These are phyloP conservation scores for Leptomonas pyrrhocoris DNA, from an alignment of 208 protist species.

Conservation along the genomic window DNA sequence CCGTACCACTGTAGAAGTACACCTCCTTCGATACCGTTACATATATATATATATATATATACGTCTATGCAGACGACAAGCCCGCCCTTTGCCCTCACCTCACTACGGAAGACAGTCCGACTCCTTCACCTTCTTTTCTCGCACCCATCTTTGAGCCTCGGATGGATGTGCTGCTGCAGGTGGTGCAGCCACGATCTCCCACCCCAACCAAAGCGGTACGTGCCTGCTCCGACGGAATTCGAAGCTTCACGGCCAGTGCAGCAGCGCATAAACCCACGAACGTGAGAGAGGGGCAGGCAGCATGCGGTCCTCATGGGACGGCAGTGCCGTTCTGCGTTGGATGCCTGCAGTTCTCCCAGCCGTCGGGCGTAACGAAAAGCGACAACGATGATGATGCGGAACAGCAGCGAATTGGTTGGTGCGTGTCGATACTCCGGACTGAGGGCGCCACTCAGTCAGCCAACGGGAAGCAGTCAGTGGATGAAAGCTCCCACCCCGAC, in stretches of 20 bases:
- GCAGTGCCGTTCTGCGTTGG: background rate
- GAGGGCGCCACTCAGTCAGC: background rate
- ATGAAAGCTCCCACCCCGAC: no score
- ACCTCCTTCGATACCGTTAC: background rate
- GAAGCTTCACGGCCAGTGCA: no score
- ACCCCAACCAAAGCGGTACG: background rate
- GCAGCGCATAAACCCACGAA: no score
- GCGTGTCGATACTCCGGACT: background rate
- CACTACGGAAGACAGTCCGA: background rate
- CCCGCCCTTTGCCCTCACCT: background rate
- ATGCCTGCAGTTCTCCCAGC: background rate
- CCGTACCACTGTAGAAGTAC: no score
- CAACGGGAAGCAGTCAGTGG: background rate
- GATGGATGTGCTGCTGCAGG: conserved; percentile 24
- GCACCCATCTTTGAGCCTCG: background rate
- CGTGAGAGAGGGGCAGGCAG: background rate
- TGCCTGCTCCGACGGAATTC: background rate
- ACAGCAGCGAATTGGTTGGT: background rate
- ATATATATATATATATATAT: conserved; percentile 9
- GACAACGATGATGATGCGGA: background rate
- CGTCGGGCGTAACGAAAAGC: background rate
- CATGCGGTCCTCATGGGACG: background rate
- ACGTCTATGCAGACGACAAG: background rate
- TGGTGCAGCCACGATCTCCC: conserved; percentile 1
- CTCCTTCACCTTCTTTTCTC: background rate